Conservation (phyloP, 352 stramenopile genomes). For the Pythium insidiosum region DNA sequence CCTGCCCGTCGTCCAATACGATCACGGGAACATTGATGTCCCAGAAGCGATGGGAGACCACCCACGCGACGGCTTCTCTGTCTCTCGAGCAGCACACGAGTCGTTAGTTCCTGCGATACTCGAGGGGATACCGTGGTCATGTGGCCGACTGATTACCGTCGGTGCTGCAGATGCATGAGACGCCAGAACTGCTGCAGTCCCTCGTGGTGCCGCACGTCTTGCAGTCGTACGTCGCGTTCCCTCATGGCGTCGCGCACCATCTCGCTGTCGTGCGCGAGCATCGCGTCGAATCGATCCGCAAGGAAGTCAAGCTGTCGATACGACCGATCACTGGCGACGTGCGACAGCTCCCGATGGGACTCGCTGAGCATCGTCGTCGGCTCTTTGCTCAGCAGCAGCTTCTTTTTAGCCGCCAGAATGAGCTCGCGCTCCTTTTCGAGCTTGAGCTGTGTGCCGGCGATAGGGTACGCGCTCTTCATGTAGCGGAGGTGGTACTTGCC, state of each 20-base stretch:
- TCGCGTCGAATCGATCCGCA: conserved; percentile 22
- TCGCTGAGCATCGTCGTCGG: not conserved
- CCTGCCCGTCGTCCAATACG: not conserved
- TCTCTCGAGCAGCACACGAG: too few relatives aligned
- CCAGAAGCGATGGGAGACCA: conserved; percentile 49
- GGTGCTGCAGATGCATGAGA: conserved; percentile 35
- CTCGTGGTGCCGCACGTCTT: conserved; percentile 22
- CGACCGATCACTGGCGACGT: too few relatives aligned
- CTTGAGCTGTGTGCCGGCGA: conserved; percentile 59
- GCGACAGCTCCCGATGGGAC: too few relatives aligned
- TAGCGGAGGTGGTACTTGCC: conserved; percentile 67
- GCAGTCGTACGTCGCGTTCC: conserved; percentile 29
- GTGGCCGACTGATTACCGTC: conserved; percentile 7
- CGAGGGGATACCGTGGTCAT: too few relatives aligned
- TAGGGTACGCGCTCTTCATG: conserved; percentile 65
- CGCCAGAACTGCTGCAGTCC: conserved; percentile 55
- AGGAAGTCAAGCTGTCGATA: conserved; percentile 51
- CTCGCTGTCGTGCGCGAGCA: conserved; percentile 25
- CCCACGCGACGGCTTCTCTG: conserved; percentile 53
- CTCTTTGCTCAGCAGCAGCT: conserved; percentile 28
- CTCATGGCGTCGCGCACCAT: conserved; percentile 13
- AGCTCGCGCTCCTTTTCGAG: conserved; percentile 60
- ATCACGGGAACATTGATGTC: conserved; percentile 61
- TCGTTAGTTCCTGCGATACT: too few relatives aligned
- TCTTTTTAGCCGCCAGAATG: conserved; percentile 53